Conservation (phyloP, 805 yeast genomes). For the Ogataea populi-albae region DNA sequence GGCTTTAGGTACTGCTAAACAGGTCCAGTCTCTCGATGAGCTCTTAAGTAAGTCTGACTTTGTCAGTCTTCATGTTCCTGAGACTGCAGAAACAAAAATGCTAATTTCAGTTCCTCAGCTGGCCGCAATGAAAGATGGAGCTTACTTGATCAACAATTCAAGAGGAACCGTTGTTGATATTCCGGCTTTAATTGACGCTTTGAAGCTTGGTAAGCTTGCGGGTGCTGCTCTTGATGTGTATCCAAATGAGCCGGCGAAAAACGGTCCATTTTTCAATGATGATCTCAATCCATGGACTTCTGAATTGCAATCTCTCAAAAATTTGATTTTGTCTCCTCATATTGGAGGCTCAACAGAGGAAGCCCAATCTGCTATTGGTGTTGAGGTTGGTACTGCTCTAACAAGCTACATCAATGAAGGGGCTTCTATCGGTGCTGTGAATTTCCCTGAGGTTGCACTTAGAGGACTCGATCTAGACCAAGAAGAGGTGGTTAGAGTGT, state of each 20-base stretch:
- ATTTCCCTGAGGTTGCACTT: slow-evolving; percentile 96
- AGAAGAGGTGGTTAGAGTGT: slow-evolving; percentile 84
- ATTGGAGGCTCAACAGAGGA: slow-evolving; percentile 99
- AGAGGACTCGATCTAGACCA: slow-evolving; percentile 87
- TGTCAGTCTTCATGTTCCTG: slow-evolving; percentile 93
- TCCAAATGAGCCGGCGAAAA: slow-evolving; percentile 96
- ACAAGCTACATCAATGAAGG: slow-evolving; percentile 95
- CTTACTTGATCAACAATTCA: slow-evolving; percentile 92
- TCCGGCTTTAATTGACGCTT: slow-evolving; percentile 87
- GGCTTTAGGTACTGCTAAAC: slow-evolving; percentile 96
- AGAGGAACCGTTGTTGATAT: slow-evolving; percentile 98
- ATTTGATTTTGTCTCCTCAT: slow-evolving; percentile 92
- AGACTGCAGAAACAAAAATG: slow-evolving; percentile 85
- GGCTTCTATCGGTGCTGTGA: slow-evolving; percentile 89
- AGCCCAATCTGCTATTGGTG: slow-evolving; percentile 96
- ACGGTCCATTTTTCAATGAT: slow-evolving; percentile 79
- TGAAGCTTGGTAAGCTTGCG: slow-evolving; percentile 90
- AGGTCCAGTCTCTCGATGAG: slow-evolving; percentile 81
- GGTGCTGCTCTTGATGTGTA: slow-evolving; percentile 97
- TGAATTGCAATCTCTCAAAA: slow-evolving; percentile 77
- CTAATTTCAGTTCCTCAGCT: slow-evolving; percentile 87
- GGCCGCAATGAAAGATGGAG: slow-evolving; percentile 94
- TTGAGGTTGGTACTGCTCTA: slow-evolving; percentile 86
- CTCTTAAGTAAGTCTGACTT: slow-evolving; percentile 81
- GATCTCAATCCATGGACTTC: slow-evolving; percentile 78